These are phyloP conservation scores for Fusarium keratoplasticum DNA, from an alignment of 2,329 filamentous ascomycete species.

Conservation along the genomic window DNA sequence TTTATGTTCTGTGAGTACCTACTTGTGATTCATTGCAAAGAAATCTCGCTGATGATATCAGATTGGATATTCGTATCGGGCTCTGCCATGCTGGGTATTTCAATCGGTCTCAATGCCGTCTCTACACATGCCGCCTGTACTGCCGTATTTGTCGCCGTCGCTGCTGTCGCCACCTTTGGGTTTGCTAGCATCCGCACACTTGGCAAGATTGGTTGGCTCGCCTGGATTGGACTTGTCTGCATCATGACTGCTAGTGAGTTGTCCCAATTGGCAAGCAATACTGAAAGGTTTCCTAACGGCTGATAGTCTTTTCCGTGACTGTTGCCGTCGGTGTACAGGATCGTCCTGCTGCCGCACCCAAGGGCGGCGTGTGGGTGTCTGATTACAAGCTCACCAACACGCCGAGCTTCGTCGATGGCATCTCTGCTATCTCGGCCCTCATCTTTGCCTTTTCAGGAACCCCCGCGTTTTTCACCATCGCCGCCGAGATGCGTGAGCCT, in stretches of 20 bases:
- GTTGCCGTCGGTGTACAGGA: slow-evolving; percentile 48
- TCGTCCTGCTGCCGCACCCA: slow-evolving; percentile 41
- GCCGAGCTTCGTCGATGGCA: slow-evolving; percentile 46
- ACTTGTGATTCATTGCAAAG: background rate
- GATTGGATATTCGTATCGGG: slow-evolving; percentile 48
- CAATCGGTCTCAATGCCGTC: slow-evolving; percentile 53
- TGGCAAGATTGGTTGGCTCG: slow-evolving; percentile 47
- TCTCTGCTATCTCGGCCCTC: slow-evolving; percentile 47
- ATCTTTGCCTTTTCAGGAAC: slow-evolving; percentile 54
- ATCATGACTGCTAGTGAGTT: slow-evolving; percentile 45
- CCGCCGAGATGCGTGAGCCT: slow-evolving; percentile 50
- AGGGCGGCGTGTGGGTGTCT: slow-evolving; percentile 36
- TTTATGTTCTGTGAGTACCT: slow-evolving; percentile 49
- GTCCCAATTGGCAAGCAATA: background rate
- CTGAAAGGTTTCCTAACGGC: background rate
- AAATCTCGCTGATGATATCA: slow-evolving; percentile 8
- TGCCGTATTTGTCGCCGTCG: slow-evolving; percentile 52
- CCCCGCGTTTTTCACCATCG: slow-evolving; percentile 49
- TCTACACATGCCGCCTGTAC: slow-evolving; percentile 53
- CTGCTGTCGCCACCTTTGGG: slow-evolving; percentile 42
- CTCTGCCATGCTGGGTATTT: slow-evolving; percentile 55
- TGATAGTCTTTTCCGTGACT: slow-evolving; percentile 40
- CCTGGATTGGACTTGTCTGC: slow-evolving; percentile 46
- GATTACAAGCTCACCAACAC: slow-evolving; percentile 46
- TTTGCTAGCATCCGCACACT: slow-evolving; percentile 49